Evolutionary conservation across 768 basidiomycete species (phyloP), one percentile per base, ranked within the genome.

Genomic region (Termitomyces sp.): DNA sequence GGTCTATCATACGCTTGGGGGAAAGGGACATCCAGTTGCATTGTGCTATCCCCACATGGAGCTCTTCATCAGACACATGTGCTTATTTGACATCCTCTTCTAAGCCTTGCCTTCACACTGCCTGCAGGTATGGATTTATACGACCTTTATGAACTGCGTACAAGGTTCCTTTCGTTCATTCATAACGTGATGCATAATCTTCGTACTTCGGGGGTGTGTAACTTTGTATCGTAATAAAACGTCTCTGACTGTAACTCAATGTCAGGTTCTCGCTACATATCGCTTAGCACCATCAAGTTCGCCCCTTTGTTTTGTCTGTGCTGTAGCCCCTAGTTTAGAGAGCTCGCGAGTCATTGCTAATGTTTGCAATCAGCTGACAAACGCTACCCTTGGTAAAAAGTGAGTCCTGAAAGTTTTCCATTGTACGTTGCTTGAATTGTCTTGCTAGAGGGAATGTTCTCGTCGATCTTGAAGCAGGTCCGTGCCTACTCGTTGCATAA

Each of bases 31-130:
- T 88, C 37, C 77, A 82, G 24, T 73, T 89, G 37, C 77, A 84
- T 55, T 88, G 87, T 70, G 82, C 82, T 18, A 75, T 89, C 41
- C 87, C 87, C 1, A 89, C 85, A 29, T 87, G 84, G 81, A 79
- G 76, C 28, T 73, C 82, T 15, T 77, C 81, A 37, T 79, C 80
- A 6, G 79, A 83, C 62, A 79, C 75, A 48, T 86, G 87, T 86
- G 67, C 62, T 84, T 70, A 41, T 44, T 46, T 24, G n/a, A 47
- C 34, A 18, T 45, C 31, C 31, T 8, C 37, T 29, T 18, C 5
- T 33, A 5, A 55, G 15, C 3, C 16, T 31, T 16, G 20, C 12
- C 39, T 42, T 31, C 12, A 44, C 26, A 26, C 20, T 24, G 22
- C 33, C 20, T 24, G 10, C 47, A 88, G 87, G 77, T 65, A 69